Conservation (phyloP, 306 rosid species). For the Vigna trinervia region DNA sequence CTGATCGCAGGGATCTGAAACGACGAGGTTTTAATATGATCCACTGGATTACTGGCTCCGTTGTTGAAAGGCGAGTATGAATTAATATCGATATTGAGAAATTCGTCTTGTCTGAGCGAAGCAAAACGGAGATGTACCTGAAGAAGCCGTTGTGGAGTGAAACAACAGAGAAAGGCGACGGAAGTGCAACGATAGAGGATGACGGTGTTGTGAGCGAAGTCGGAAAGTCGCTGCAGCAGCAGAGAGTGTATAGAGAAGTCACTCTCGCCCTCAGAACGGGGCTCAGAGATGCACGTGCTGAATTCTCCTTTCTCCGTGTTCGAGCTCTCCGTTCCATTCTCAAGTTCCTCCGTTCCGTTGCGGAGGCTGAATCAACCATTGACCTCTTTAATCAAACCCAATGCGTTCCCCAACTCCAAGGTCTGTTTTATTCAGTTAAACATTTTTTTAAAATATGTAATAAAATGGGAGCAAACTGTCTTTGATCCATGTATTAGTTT, state of each 20-base stretch:
- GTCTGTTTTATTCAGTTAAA: conserved; percentile 37
- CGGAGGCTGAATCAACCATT: conserved; percentile 72
- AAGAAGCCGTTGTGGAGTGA: conserved; percentile 79
- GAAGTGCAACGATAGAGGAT: conserved; percentile 24
- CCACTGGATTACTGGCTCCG: not conserved
- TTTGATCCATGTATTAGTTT: too few relatives aligned
- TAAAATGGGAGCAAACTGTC: too few relatives aligned
- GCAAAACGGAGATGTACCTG: conserved; percentile 59
- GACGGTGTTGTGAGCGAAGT: conserved; percentile 52
- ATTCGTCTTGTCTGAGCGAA: not conserved
- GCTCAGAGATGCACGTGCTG: conserved; percentile 81
- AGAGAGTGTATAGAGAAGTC: conserved; percentile 79
- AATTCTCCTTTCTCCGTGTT: conserved; percentile 86
- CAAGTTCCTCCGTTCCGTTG: conserved; percentile 84
- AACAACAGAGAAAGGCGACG: conserved; percentile 31
- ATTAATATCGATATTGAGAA: not conserved
- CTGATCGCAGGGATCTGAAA: not conserved
- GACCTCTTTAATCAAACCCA: conserved; percentile 71
- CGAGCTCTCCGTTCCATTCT: conserved; percentile 84
- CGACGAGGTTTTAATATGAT: not conserved
- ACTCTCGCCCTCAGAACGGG: conserved; percentile 83
- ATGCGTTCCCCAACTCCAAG: conserved; percentile 77
- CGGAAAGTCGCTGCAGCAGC: conserved; percentile 66
- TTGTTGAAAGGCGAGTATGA: not conserved
- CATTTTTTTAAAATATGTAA: too few relatives aligned